Evolutionary conservation across 768 basidiomycete species (phyloP).

Genomic region (Phylloporus arenicola): DNA sequence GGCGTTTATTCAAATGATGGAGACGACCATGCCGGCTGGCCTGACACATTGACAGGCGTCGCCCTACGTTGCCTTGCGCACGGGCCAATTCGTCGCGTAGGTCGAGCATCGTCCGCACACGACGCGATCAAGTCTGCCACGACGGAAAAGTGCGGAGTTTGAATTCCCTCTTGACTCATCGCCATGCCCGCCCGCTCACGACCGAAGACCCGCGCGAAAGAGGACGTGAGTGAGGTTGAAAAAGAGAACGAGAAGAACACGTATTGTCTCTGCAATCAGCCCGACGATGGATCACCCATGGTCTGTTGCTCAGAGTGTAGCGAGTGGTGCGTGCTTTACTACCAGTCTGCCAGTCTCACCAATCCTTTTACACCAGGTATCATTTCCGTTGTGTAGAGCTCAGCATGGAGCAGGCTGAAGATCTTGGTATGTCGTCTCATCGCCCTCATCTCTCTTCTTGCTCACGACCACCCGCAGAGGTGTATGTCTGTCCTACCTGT

Average conservation of each 20-base stretch:
- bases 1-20: slow-evolving; percentile 19
- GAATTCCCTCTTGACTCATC: slow-evolving; percentile 25
- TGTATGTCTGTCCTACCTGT: slow-evolving; percentile 56
- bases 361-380: slow-evolving; percentile 48
- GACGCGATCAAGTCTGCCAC: slow-evolving; percentile 15
- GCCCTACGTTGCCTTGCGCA: neutral
- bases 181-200: slow-evolving; percentile 45
- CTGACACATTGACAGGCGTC: slow-evolving; percentile 13
- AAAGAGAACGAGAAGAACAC: slow-evolving; percentile 31
- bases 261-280: slow-evolving; percentile 58
- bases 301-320: slow-evolving; percentile 66
- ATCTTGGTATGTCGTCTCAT: slow-evolving; percentile 59
- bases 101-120: neutral
- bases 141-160: slow-evolving; percentile 27
- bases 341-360: slow-evolving; percentile 3
- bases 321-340: slow-evolving; percentile 53
- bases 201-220: slow-evolving; percentile 29
- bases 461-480: slow-evolving; percentile 37
- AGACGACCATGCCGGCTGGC: slow-evolving; percentile 2
- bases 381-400: slow-evolving; percentile 76
- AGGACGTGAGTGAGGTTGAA: slow-evolving; percentile 26
- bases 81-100: neutral
- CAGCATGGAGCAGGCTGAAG: slow-evolving; percentile 58
- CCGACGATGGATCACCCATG: slow-evolving; percentile 80
- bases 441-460: neutral